A percentile compares a stretch with the other conserved stretches of the same genome.
phyloP scores from a whole-genome alignment of 768 basidiomycete genomes.

The Cubamyces lactineus region DNA sequence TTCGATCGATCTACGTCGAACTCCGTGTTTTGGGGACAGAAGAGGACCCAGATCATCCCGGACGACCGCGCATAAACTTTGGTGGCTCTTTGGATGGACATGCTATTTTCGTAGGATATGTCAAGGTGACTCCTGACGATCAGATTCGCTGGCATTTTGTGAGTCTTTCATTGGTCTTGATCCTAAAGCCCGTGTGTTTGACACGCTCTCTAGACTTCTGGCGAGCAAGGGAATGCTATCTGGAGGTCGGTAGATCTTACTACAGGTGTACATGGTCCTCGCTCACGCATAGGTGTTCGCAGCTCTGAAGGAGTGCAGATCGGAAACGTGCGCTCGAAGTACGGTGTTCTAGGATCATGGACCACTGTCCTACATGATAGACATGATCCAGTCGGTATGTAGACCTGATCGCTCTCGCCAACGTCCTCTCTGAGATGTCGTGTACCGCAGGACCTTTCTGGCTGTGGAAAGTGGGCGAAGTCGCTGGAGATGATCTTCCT shows the following conservation, averaged over 20 bases:
- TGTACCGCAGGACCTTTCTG: constrained; percentile 34
- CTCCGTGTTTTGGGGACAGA: constrained; percentile 46
- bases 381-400: constrained; percentile 51
- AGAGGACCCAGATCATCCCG: constrained; percentile 51
- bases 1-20: constrained; percentile 51
- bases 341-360: constrained; percentile 60
- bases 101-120: constrained; percentile 53
- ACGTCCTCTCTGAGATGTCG: not conserved
- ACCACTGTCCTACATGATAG: constrained; percentile 52
- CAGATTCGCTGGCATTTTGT: constrained; percentile 70
- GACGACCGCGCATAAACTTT: constrained; percentile 56
- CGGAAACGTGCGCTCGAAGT: constrained; percentile 60
- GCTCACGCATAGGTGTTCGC: not conserved
- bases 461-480: constrained; percentile 31
- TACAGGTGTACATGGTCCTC: too few species aligned
- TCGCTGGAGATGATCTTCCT: not conserved
- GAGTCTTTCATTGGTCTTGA: constrained; percentile 30
- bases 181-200: not conserved
- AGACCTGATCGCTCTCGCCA: not conserved
- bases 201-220: constrained; percentile 35
- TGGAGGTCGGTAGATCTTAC: constrained; percentile 51
- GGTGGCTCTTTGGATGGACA: constrained; percentile 48
- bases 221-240: constrained; percentile 53
- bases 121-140: constrained; percentile 59
- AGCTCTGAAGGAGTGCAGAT: constrained; percentile 68